Conservation (phyloP, 1,284 basidiomycete genomes). For the Ceratobasidium sp. region DNA sequence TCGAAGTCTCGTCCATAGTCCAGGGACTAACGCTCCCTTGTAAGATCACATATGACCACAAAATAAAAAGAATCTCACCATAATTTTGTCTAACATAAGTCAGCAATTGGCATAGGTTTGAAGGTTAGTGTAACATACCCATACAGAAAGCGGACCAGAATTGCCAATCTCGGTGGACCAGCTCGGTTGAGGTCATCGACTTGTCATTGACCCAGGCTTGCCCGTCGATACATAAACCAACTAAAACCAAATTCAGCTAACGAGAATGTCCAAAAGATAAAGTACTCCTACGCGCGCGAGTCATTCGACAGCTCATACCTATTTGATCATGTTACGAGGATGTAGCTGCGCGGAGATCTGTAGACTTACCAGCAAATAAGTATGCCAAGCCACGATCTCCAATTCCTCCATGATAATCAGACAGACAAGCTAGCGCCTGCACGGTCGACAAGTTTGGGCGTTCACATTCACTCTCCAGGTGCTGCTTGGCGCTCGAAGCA, state of each 20-base stretch:
- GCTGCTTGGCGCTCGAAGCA: conserved; percentile 67
- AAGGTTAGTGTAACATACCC: conserved; percentile 52
- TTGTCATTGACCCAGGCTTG: conserved; percentile 68
- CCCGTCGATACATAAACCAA: conserved; percentile 71
- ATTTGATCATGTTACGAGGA: not conserved
- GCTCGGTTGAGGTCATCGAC: conserved; percentile 65
- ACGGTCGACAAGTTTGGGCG: conserved; percentile 71
- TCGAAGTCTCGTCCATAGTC: conserved; percentile 66
- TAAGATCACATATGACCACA: not conserved
- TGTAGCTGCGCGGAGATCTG: not conserved
- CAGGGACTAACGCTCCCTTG: conserved; percentile 7
- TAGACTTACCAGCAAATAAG: conserved; percentile 50
- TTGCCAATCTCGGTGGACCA: conserved; percentile 68
- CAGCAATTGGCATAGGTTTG: conserved; percentile 63
- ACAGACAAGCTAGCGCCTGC: conserved; percentile 69
- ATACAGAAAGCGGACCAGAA: conserved; percentile 69
- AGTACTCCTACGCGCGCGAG: conserved; percentile 58
- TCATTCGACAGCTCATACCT: conserved; percentile 69
- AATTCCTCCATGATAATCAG: conserved; percentile 68
- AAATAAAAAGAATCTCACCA: conserved; percentile 53
- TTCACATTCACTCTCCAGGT: conserved; percentile 69
- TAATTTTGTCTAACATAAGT: conserved; percentile 34
- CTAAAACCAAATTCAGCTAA: conserved; percentile 54
- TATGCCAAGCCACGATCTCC: conserved; percentile 54
- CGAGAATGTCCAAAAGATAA: not conserved